Base-by-base conservation (phyloP, 2,329 filamentous ascomycete genomes). In the Cercospora canescens region DNA sequence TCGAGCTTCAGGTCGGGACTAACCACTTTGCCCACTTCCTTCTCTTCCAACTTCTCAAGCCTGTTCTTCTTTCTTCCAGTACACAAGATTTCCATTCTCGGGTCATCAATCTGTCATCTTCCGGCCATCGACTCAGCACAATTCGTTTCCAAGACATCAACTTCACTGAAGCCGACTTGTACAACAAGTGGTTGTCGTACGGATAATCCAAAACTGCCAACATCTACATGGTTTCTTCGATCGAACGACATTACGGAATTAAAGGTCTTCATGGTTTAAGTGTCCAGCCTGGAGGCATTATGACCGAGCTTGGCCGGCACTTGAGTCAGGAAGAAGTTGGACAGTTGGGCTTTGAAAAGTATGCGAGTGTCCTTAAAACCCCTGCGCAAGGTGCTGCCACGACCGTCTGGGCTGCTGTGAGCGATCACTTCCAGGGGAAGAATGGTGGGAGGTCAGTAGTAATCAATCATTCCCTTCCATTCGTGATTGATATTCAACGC, bases 1-100 rank as follows among this genome's bases (percentile, higher is more conserved):
- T 67, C 45, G 85, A 88, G 69, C 71, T 74, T 0, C 84, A 87
- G 64, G 82, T 87, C 66, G 85, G 80, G 32, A 82, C 80, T 8
- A 85, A 67, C 28, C 81, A 81, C 65, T 75, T 88, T 1, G 80
- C 76, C 6, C 84, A 86, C 67, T 88, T 87, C 75, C 78, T 87
- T 0, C 78, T 87, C 12, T 83, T 85, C 66, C 77, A 84, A 21
- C 78, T 86, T 1, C 76, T 88, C 28, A 82, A 82, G 26, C 11
- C 83, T 0, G 71, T 79, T 0, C 73, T 87, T 11, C 73, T 86
- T 0, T 70, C 77, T 0, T 77, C 78, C 6, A 70, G 78, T 1
- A 81, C 79, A 0, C 73, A 80, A 0, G 68, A 73, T 0, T 83
- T 82, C 63, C 71, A 79, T 4, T 85, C 83, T 0, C 79, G 85